Base-by-base conservation (phyloP, 352 stramenopile genomes). In the Lagenidium giganteum region DNA sequence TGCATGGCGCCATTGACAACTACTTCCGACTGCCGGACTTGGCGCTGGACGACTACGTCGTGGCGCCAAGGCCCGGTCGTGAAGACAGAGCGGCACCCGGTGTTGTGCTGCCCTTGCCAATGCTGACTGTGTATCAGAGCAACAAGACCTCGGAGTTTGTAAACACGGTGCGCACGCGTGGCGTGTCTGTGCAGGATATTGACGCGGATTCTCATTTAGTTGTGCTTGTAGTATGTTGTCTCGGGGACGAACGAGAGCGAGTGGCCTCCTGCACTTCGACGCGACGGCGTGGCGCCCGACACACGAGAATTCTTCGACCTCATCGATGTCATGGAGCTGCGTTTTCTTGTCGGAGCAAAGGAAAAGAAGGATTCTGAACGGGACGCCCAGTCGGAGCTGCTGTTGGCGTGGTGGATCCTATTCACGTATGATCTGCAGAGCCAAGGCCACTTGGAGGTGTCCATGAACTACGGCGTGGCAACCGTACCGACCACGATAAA, bases 371-470 rank as follows among this genome's bases (percentile, higher is more conserved):
- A 47, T 4, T 33, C 43, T 4, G 22, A 28, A 23, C 8, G 43
- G 14, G 16, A 44, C 32, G 22, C 16, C 4, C 34, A 62, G 4
- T 62, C 67, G 22, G n/a, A n/a, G n/a, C n/a, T n/a, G n/a, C 36
- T 81, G 17, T 80, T 72, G 22, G 44, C 73, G 51, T 90, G 78
- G 78, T 65, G 61, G 31, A 52, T 87, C 4, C 58, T 58, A 20
- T 81, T 90, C 41, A 61, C 59, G 20, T 90, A 90, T 44, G 67
- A 87, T 26, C 42, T 90, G 6, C 61, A 75, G 34, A 84, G 75
- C 36, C 78, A 87, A 41, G 69, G 78, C 12, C 78, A 90, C 34
- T 37, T 90, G 22, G 70, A 87, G 32, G 71, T 87, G 8, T 67
- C 61, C 6, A 66, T 90, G 52, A 70, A 70, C 30, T 84, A 20